Conservation (phyloP, 2,329 filamentous ascomycete species). For the Colletotrichum tamarilloi region DNA sequence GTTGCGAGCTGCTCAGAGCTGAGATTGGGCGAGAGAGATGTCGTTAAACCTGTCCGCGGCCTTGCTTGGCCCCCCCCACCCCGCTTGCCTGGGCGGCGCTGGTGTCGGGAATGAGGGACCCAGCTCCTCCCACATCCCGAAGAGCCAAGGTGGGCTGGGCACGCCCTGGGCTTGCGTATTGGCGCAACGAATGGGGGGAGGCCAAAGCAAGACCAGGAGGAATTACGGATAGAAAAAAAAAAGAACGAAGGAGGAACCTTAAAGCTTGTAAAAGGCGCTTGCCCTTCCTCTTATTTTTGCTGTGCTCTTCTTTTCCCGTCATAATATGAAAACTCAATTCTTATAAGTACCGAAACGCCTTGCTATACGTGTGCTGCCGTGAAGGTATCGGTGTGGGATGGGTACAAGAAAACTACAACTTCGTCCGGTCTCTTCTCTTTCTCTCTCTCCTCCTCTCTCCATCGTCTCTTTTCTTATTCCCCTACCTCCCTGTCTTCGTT, state of each 20-base stretch:
- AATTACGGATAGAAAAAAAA: not conserved
- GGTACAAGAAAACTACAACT: not conserved
- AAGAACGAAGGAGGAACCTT: not conserved
- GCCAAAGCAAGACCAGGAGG: not conserved
- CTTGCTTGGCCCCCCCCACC: too few relatives aligned
- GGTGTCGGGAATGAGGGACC: constrained; percentile 5
- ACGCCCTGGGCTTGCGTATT: not conserved
- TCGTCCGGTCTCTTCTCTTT: not conserved
- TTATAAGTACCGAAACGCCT: not conserved
- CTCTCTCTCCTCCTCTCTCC: not conserved
- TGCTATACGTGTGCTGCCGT: not conserved
- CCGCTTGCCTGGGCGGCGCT: too few relatives aligned
- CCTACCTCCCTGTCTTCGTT: constrained; percentile 64
- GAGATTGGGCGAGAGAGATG: not conserved
- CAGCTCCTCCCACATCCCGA: constrained; percentile 25
- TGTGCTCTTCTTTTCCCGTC: not conserved
- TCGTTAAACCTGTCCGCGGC: not conserved
- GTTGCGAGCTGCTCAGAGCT: constrained; percentile 7
- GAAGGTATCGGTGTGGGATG: not conserved
- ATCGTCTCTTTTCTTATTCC: constrained; percentile 49
- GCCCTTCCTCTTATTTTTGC: not conserved
- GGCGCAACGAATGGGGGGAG: not conserved
- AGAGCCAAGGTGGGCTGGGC: not conserved
- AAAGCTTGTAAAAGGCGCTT: not conserved
- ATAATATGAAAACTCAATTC: not conserved